These are phyloP conservation scores for Penicillium canescens DNA, from an alignment of 495 filamentous ascomycete species.

Conservation along the genomic window DNA sequence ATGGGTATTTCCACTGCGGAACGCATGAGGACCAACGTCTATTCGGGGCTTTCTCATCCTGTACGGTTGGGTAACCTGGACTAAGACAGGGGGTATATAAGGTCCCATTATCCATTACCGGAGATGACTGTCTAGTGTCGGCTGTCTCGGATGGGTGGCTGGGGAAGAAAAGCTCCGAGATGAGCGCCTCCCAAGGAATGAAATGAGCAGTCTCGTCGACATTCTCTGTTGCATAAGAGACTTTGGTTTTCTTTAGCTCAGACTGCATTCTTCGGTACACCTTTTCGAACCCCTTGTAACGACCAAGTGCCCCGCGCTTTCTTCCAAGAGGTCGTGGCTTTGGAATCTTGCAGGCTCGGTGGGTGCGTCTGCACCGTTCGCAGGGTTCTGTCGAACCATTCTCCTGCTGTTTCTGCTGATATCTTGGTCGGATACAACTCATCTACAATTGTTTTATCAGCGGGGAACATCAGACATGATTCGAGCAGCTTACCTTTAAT, in stretches of 20 bases:
- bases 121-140: not conserved
- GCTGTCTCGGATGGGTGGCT: not conserved
- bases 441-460: conserved; percentile 11
- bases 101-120: not conserved
- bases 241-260: conserved; percentile 17
- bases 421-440: conserved; percentile 20
- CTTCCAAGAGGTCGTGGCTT: conserved; percentile 21
- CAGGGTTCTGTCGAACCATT: conserved; percentile 9
- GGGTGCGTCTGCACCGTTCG: conserved; percentile 22
- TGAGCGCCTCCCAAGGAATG: not conserved
- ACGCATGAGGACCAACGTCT: not conserved
- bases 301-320: conserved; percentile 21
- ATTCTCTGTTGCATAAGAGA: not conserved
- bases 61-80: not conserved
- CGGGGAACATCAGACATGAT: not conserved
- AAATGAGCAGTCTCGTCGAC: not conserved
- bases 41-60: not conserved
- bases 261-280: conserved; percentile 24
- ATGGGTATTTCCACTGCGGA: not conserved
- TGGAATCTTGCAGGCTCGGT: conserved; percentile 22
- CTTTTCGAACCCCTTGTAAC: conserved; percentile 28
- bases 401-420: not conserved
- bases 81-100: not conserved
- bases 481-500: conserved; percentile 7
- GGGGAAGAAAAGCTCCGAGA: not conserved